Evolutionary conservation across 768 basidiomycete species (phyloP).

Genomic region (Dictyophora rubrovolvata): DNA sequence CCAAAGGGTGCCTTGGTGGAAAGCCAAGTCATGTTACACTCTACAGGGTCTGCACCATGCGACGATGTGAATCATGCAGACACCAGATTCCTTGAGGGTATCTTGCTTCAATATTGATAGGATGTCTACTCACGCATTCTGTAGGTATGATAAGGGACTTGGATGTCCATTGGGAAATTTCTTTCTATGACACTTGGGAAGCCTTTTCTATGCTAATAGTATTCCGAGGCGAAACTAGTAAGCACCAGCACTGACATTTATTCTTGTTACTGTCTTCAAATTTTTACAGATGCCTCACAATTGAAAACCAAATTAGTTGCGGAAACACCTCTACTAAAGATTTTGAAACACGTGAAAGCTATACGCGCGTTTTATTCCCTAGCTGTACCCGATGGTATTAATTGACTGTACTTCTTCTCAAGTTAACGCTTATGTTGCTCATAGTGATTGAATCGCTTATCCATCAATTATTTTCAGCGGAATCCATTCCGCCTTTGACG

Average conservation of each 20-base stretch:
- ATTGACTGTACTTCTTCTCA: too few species aligned
- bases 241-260: neutral
- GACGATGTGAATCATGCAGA: slow-evolving; percentile 10
- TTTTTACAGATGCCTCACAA: neutral
- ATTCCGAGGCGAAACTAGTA: neutral
- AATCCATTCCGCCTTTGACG: slow-evolving; percentile 28
- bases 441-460: slow-evolving; percentile 16
- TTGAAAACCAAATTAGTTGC: slow-evolving; percentile 8
- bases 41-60: slow-evolving; percentile 37
- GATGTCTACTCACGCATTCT: neutral
- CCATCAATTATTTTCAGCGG: slow-evolving; percentile 21
- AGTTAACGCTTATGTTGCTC: neutral
- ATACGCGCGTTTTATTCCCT: slow-evolving; percentile 39
- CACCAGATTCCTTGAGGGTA: neutral
- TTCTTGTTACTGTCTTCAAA: slow-evolving; percentile 23
- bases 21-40: slow-evolving; percentile 67
- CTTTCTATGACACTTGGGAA: slow-evolving; percentile 30
- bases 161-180: slow-evolving; percentile 39
- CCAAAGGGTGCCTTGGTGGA: slow-evolving; percentile 68
- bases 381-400: slow-evolving; percentile 21
- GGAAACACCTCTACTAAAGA: slow-evolving; percentile 11
- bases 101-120: neutral
- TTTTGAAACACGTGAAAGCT: slow-evolving; percentile 24
- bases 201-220: slow-evolving; percentile 14
- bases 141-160: slow-evolving; percentile 12